A percentile compares a stretch with the other conserved stretches of the same genome.
These are phyloP conservation scores for Austroboletus festivus DNA, from an alignment of 768 basidiomycete genomes.

Conservation along the genomic window DNA sequence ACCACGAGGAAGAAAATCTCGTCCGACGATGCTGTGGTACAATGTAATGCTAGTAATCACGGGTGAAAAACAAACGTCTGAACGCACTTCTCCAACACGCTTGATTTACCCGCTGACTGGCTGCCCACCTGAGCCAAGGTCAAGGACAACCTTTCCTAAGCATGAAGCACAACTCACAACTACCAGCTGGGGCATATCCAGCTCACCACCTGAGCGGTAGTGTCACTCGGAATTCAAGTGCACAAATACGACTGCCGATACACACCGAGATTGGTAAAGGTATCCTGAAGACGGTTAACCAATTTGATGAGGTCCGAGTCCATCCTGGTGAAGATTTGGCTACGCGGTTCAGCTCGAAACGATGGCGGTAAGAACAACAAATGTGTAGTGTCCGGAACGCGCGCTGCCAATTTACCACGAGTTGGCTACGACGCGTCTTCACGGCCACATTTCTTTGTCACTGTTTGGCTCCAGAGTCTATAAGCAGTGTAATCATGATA, in stretches of 20 bases:
- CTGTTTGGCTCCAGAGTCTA: constrained; percentile 16
- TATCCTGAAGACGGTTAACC: constrained; percentile 94
- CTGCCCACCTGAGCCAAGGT: constrained; percentile 72
- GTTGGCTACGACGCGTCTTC: constrained; percentile 29
- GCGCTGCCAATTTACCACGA: constrained; percentile 7
- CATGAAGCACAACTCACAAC: constrained; percentile 55
- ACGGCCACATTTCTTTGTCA: constrained; percentile 31
- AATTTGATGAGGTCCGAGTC: constrained; percentile 92
- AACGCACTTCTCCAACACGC: constrained; percentile 90
- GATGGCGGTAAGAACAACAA: constrained; percentile 4
- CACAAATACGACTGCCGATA: constrained; percentile 11
- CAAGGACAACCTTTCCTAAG: not conserved
- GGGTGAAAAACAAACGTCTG: constrained; percentile 1
- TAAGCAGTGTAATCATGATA: constrained; percentile 3
- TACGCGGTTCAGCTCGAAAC: constrained; percentile 1
- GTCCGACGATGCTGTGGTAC: constrained; percentile 78
- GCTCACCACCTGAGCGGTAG: constrained; percentile 64
- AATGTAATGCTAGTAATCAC: constrained; percentile 1
- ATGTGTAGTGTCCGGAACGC: constrained; percentile 11
- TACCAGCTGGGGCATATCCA: constrained; percentile 90
- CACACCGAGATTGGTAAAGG: constrained; percentile 83
- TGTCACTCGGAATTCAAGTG: constrained; percentile 5
- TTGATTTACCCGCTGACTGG: constrained; percentile 95
- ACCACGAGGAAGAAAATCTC: constrained; percentile 85
- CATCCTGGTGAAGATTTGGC: constrained; percentile 46